phyloP scores from a whole-genome alignment of 768 basidiomycete species.

The Trametes cingulata region DNA sequence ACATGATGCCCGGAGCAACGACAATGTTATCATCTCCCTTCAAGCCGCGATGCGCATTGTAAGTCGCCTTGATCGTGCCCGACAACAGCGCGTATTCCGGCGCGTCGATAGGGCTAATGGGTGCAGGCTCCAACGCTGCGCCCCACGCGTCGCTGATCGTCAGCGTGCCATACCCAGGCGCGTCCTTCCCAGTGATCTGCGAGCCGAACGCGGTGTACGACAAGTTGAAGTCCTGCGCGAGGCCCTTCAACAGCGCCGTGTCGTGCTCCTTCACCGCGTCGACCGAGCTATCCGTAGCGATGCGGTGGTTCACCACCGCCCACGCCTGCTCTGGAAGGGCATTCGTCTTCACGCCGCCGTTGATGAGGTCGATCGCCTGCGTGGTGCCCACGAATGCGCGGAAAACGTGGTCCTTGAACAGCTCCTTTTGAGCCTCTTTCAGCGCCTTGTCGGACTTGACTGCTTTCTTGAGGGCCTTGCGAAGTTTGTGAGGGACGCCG shows the following conservation, averaged over 20 bases:
- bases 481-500: conserved; percentile 34
- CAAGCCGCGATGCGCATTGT: conserved; percentile 34
- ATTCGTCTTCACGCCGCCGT: conserved; percentile 44
- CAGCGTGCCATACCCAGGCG: conserved; percentile 37
- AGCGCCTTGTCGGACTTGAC: conserved; percentile 35
- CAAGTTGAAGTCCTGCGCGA: conserved; percentile 42
- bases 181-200: conserved; percentile 25
- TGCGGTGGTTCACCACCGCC: conserved; percentile 30
- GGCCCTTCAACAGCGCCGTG: conserved; percentile 28
- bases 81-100: conserved; percentile 43
- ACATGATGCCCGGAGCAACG: conserved; percentile 42
- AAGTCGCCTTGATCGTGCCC: conserved; percentile 43
- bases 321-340: conserved; percentile 42
- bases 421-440: conserved; percentile 34
- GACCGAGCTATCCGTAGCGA: conserved; percentile 36
- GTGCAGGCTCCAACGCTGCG: conserved; percentile 41
- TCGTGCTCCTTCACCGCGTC: conserved; percentile 33
- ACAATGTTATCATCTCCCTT: conserved; percentile 31
- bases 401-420: conserved; percentile 29
- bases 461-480: conserved; percentile 30
- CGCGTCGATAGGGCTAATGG: conserved; percentile 41
- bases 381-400: conserved; percentile 38
- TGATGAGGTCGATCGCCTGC: conserved; percentile 47
- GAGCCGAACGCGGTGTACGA: conserved; percentile 44
- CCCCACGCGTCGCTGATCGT: conserved; percentile 39